A percentile compares a stretch with the other conserved stretches of the same genome.
These are phyloP conservation scores for Cystobasidium onofrii DNA, from an alignment of 768 basidiomycete genomes.

Conservation along the genomic window DNA sequence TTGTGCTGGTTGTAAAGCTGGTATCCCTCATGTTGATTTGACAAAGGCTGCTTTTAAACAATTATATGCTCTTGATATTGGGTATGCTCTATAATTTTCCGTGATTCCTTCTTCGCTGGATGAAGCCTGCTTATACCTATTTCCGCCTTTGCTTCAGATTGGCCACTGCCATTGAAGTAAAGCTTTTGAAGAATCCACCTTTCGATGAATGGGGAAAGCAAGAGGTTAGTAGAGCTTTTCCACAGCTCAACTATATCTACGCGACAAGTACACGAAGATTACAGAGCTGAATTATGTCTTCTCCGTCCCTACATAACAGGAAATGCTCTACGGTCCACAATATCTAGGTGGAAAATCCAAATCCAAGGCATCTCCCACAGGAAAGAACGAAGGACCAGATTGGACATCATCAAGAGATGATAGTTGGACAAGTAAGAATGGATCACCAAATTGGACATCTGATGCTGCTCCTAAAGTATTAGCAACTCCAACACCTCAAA, in stretches of 20 bases:
- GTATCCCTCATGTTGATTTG: neutral
- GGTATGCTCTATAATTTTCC: no score
- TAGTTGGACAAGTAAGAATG: neutral
- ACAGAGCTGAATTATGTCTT: no score
- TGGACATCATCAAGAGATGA: neutral
- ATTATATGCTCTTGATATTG: constrained; percentile 2
- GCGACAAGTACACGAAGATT: no score
- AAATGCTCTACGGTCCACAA: neutral
- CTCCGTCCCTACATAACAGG: neutral
- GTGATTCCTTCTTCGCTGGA: no score
- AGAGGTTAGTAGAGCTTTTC: no score
- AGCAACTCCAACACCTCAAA: neutral
- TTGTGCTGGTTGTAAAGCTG: constrained; percentile 14
- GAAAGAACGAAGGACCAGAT: neutral
- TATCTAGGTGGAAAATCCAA: neutral
- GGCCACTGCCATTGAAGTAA: no score
- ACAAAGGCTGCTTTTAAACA: neutral
- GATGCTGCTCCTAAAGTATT: neutral
- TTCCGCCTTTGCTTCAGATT: no score
- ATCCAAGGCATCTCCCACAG: neutral
- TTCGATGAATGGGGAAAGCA: no score
- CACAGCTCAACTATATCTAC: no score
- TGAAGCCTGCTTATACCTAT: no score
- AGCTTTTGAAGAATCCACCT: no score
- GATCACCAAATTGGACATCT: neutral